These are phyloP conservation scores for Albophoma yamanashiensis DNA, from an alignment of 2,329 filamentous ascomycete species.

Conservation along the genomic window DNA sequence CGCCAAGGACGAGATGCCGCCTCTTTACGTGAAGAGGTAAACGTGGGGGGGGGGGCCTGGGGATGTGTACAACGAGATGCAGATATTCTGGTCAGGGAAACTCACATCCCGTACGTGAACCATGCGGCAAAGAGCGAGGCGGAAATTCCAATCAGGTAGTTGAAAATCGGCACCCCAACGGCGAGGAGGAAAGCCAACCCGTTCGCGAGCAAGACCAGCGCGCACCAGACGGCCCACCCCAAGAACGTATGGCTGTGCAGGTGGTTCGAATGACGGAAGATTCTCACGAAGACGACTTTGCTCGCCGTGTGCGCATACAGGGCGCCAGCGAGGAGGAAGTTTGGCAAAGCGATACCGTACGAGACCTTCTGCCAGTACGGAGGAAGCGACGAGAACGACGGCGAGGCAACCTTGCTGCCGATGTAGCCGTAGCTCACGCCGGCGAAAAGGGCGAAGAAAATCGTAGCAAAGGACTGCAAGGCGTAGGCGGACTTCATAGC, in stretches of 20 bases:
- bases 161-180: slow-evolving; percentile 42
- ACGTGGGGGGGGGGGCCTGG: too few relatives aligned
- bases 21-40: background rate
- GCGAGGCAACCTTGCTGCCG: slow-evolving; percentile 31
- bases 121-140: slow-evolving; percentile 40
- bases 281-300: slow-evolving; percentile 38
- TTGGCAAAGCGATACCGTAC: slow-evolving; percentile 38
- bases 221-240: slow-evolving; percentile 36
- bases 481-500: slow-evolving; percentile 40
- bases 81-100: background rate
- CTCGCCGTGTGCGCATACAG: slow-evolving; percentile 40
- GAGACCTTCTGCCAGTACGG: slow-evolving; percentile 36
- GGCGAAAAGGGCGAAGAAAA: slow-evolving; percentile 39
- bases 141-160: slow-evolving; percentile 39
- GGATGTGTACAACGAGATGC: too few relatives aligned
- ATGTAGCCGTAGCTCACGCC: slow-evolving; percentile 39
- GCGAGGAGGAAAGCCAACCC: slow-evolving; percentile 29
- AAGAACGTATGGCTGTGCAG: slow-evolving; percentile 33
- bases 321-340: slow-evolving; percentile 36
- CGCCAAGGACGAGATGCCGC: too few relatives aligned
- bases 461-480: slow-evolving; percentile 37
- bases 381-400: slow-evolving; percentile 35
- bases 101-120: slow-evolving; percentile 39
- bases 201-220: slow-evolving; percentile 34
- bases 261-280: slow-evolving; percentile 34